Evolutionary conservation across 208 protist species (phyloP), one percentile per base, ranked within the genome.

Genomic region (Acanthamoeba royreba): DNA sequence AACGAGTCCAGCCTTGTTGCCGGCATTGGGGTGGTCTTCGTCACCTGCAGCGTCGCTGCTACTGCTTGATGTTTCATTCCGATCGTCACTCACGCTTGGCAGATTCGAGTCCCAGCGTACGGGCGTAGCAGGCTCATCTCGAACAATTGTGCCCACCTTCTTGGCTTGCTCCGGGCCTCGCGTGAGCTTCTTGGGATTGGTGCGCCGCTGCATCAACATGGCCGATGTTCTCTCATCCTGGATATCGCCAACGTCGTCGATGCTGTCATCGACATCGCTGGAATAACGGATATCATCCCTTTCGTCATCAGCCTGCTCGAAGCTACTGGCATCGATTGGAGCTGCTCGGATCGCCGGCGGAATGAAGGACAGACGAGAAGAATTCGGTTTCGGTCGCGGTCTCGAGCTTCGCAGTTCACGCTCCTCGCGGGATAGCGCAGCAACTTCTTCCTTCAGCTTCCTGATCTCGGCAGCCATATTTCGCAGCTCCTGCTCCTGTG

Each of bases 381-480:
- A n/a, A n/a, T n/a, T n/a, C n/a, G n/a, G n/a, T n/a, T n/a, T 58
- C 25, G 52, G 52, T 58, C 52, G 52, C 52, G 1, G 52, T 25
- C 69, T 19, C 69, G 31, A 33, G 25, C 25, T 4, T 25, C 38
- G 31, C 35, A 7, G 17, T 33, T n/a, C 46, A 3, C 74, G 42
- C 31, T 86, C 74, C 25, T 86, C 42, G 42, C 74, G 42, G n/a
- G 43, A 85, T 22, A 86, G 40, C 22, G 52, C 28, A 33, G 74
- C 74, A 15, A 86, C 74, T 42, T 86, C 74, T 42, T 86, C 74
- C 33, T 47, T 42, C 22, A 86, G 74, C 40, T 42, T 86, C 74
- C 74, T 22, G 42, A 86, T 86, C 74, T 86, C 74, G n/a, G 42
- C 74, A 3, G 74, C 74, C 74, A 86, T 86, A 11, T 86, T 42